Evolutionary conservation across 2,329 filamentous ascomycete species (phyloP), one percentile per base, ranked within the genome.

Genomic region (Calonectria honghensis): DNA sequence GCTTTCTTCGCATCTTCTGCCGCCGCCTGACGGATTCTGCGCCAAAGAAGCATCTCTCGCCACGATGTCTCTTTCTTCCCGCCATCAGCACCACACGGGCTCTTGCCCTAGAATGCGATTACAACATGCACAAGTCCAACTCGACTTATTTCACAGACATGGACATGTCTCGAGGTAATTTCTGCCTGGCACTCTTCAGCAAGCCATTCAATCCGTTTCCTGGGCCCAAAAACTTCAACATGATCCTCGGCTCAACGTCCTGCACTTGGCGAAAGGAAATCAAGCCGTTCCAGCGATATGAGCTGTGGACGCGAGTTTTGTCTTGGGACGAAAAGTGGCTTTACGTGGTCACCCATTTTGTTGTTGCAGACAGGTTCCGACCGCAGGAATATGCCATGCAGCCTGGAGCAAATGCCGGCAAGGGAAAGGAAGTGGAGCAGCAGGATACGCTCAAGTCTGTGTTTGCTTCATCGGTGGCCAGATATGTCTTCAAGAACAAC

Each of bases 261-360:
- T 77, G 75, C 54, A 76, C 65, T 2, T 77, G 74, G 66, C 48
- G 64, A 27, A 77, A 72, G 29, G 76, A 77, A 31, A 74, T 77
- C 52, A 68, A 67, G 35, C 74, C 76, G 37, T 76, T 72, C 37
- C 70, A 70, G 57, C 32, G 37, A 13, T 77, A 77, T 48, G 74
- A 77, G 52, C 37, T 77, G 10, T 77, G 74, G 76, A 73, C 74
- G 9, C 51, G 72, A 5, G 65, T 77, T 10, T 27, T 77, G 2
- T 64, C 74, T 0, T 77, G 76, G 76, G 76, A 77, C 11, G 70
- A 76, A 29, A 77, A 77, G 20, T 77, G 76, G 76, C 45, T 77
- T 6, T 77, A 77, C 57, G 39, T 76, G 6, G 65, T 77, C 4
- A 76, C 74, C 9, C 72, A 77, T 48, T 76, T 77, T 32, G 74